Base-by-base conservation (phyloP, 169 alveolate species). In the Cryptosporidium viatorum region DNA sequence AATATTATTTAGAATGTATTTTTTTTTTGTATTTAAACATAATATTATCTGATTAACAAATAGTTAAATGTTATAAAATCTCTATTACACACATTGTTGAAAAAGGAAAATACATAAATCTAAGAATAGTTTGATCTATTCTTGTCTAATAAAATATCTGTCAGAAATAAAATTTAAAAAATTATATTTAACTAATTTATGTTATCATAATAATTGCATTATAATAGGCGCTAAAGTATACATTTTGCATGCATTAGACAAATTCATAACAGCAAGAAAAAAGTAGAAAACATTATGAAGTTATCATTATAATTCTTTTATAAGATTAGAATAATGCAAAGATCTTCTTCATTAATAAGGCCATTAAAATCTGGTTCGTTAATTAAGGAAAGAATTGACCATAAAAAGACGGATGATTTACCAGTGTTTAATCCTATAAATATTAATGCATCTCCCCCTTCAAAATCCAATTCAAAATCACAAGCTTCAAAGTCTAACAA, bases 321-420 rank as follows among this genome's bases (percentile, higher is more conserved):
- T 21, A 33, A 67, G 31, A 67, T 67, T 67, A 3, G 8, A 67
- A 33, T 21, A 62, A 80, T 80, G 89, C 71, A 80, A 52, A 80
- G 89, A 65, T 80, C 89, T 65, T 80, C 89, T 12, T 80, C 89
- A 39, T 26, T 62, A 62, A 41, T 80, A 58, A 80, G 69, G 59
- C 89, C 73, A 60, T 48, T 65, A 0, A 80, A 67, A 37, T 59
- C 75, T 21, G 65, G 50, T 29, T 62, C 75, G 33, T 59, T 80
- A n/a, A 37, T 41, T 7, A 80, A 65, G 29, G 74, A 80, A 10
- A 35, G 26, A 21, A 29, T 16, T 39, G 80, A 80, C 23, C 75
- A 80, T 33, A 80, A 39, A 62, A 80, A 80, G 29, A 65, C 67
- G 1, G 89, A 80, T 43, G 68, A 80, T 62, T 80, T 80, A 37